These are phyloP conservation scores for Acidomyces sp. DNA, from an alignment of 495 filamentous ascomycete species.

Conservation along the genomic window DNA sequence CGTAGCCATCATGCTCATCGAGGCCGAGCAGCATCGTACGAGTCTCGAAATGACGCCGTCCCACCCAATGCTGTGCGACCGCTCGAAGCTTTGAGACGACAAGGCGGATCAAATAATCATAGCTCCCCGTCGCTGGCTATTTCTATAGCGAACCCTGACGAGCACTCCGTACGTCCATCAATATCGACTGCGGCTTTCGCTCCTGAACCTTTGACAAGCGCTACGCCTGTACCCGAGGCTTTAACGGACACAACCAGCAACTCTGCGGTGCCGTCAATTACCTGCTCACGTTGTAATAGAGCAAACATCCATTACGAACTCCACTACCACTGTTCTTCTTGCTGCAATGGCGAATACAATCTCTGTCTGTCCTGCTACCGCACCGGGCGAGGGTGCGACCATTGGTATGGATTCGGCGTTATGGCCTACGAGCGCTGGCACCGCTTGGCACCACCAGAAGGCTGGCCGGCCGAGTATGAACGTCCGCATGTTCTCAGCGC, in stretches of 20 bases:
- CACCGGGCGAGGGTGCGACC: constrained; percentile 53
- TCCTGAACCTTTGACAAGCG: constrained; percentile 1
- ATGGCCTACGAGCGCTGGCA: constrained; percentile 48
- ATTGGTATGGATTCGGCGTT: constrained; percentile 66
- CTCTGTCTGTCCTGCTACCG: constrained; percentile 72
- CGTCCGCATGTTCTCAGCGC: constrained; percentile 54
- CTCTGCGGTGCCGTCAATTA: constrained; percentile 50
- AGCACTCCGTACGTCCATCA: constrained; percentile 6
- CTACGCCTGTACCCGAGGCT: not conserved
- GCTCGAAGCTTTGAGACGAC: constrained; percentile 1
- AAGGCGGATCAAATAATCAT: constrained; percentile 19
- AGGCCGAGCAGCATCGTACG: constrained; percentile 5
- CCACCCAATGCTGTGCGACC: not conserved
- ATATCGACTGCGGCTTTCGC: constrained; percentile 12
- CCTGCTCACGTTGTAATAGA: constrained; percentile 54
- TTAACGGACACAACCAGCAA: not conserved
- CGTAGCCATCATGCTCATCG: not conserved
- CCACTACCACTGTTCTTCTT: constrained; percentile 62
- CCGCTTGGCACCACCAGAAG: constrained; percentile 31
- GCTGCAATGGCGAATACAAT: constrained; percentile 56
- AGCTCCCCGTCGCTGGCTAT: constrained; percentile 5
- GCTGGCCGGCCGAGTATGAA: constrained; percentile 30
- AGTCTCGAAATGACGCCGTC: not conserved
- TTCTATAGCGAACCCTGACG: not conserved
- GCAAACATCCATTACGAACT: constrained; percentile 63